These are phyloP conservation scores for Fusarium succisae DNA, from an alignment of 2,329 filamentous ascomycete genomes.

Conservation along the genomic window DNA sequence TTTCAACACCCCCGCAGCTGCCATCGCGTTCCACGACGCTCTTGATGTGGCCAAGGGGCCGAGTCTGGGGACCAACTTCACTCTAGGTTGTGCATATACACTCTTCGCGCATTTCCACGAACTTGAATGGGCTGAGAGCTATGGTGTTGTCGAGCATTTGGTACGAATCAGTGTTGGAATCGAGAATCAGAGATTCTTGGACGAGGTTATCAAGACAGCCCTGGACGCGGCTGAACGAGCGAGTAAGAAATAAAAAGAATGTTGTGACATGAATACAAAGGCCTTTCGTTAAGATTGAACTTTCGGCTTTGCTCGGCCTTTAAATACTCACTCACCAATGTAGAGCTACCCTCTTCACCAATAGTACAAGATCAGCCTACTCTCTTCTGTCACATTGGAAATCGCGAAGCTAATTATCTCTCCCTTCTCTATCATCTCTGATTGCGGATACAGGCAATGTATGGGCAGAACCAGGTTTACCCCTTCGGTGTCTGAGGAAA, in stretches of 20 bases:
- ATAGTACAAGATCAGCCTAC: neutral
- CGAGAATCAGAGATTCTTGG: conserved; percentile 49
- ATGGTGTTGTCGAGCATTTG: conserved; percentile 52
- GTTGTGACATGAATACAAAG: neutral
- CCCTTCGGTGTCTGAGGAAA: neutral
- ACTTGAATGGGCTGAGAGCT: conserved; percentile 49
- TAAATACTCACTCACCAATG: neutral
- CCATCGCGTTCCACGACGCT: conserved; percentile 59
- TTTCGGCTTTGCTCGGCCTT: neutral
- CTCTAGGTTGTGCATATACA: conserved; percentile 55
- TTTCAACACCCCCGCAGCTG: conserved; percentile 49
- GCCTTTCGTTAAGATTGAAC: neutral
- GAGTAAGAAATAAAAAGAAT: neutral
- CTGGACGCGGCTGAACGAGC: conserved; percentile 13
- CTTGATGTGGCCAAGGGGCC: conserved; percentile 59
- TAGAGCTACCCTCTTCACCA: neutral
- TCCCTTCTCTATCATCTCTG: neutral
- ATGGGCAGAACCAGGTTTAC: no score
- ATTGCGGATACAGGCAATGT: neutral
- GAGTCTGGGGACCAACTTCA: conserved; percentile 61
- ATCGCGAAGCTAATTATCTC: neutral
- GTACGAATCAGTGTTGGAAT: conserved; percentile 57
- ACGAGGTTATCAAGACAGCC: conserved; percentile 20
- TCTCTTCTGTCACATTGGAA: neutral
- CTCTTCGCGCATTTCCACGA: conserved; percentile 51